phyloP scores from a whole-genome alignment of 2,329 filamentous ascomycete species.

The Nemania sp. region DNA sequence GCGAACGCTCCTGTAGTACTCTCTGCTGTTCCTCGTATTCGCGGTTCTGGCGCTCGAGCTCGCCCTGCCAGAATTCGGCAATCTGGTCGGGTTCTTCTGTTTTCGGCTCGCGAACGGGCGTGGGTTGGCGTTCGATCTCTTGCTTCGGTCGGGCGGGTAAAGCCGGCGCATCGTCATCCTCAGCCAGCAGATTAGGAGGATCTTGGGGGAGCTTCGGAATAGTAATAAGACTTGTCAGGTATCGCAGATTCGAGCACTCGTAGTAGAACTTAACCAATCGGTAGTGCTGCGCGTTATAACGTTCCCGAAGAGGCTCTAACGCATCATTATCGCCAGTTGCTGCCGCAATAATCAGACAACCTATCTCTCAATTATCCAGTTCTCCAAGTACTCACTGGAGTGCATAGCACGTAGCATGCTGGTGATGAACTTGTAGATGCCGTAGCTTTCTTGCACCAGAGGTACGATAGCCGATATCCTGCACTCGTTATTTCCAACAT shows the following conservation, averaged over 20 bases:
- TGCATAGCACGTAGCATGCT: slow-evolving; percentile 99
- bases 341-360: slow-evolving; percentile 41
- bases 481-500: slow-evolving; percentile 92
- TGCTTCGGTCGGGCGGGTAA: slow-evolving; percentile 79
- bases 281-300: slow-evolving; percentile 96
- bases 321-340: slow-evolving; percentile 93
- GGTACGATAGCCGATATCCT: slow-evolving; percentile 92
- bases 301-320: slow-evolving; percentile 79
- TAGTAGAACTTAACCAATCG: slow-evolving; percentile 98
- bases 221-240: slow-evolving; percentile 93
- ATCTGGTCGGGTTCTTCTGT: slow-evolving; percentile 89
- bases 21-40: slow-evolving; percentile 95
- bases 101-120: slow-evolving; percentile 68
- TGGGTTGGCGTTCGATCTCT: slow-evolving; percentile 69
- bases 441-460: slow-evolving; percentile 95
- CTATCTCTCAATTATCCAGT: not conserved
- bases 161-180: slow-evolving; percentile 81
- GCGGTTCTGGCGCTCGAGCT: slow-evolving; percentile 86
- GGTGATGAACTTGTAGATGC: slow-evolving; percentile 99
- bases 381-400: slow-evolving; percentile 78
- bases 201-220: slow-evolving; percentile 95
- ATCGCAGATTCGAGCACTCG: slow-evolving; percentile 96
- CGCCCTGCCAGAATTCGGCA: slow-evolving; percentile 96
- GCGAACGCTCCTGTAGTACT: slow-evolving; percentile 83
- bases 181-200: slow-evolving; percentile 82